phyloP scores from a whole-genome alignment of 1,284 basidiomycete genomes.

The Kwoniella shivajii region DNA sequence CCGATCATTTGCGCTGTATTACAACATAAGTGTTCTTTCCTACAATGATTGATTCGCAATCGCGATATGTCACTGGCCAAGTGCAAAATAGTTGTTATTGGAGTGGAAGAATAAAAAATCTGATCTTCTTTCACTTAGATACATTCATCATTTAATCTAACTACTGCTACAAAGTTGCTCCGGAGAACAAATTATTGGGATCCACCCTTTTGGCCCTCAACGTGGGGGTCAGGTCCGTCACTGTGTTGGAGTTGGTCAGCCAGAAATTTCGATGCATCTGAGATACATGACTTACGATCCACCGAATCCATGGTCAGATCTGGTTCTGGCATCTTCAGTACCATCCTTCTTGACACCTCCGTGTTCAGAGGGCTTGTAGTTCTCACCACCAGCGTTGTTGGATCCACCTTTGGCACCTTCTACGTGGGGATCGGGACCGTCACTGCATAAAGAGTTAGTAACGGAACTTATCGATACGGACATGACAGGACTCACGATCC shows the following conservation, averaged over 20 bases:
- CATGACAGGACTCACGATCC: conserved; percentile 19
- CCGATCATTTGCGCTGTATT: too few species aligned
- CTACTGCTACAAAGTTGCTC: too few species aligned
- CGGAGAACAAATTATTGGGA: conserved; percentile 17
- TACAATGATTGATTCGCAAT: too few species aligned
- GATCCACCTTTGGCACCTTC: conserved; percentile 45
- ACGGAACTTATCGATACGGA: not conserved
- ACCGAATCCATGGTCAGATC: conserved; percentile 46
- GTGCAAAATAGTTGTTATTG: too few species aligned
- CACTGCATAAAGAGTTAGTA: conserved; percentile 8
- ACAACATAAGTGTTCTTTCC: too few species aligned
- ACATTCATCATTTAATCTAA: too few species aligned
- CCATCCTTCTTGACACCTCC: conserved; percentile 43
- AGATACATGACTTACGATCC: conserved; percentile 32
- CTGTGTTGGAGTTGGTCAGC: conserved; percentile 7
- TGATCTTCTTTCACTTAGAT: too few species aligned
- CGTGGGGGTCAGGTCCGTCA: conserved; percentile 45
- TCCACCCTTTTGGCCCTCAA: conserved; percentile 42
- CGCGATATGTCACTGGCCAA: too few species aligned
- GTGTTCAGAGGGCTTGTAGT: conserved; percentile 47
- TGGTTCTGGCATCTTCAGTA: conserved; percentile 41
- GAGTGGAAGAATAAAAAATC: too few species aligned
- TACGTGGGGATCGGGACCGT: conserved; percentile 48
- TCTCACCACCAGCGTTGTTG: conserved; percentile 30
- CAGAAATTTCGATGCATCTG: not conserved